phyloP scores from a whole-genome alignment of 169 alveolate species.

The Cryptosporidium ubiquitum region DNA sequence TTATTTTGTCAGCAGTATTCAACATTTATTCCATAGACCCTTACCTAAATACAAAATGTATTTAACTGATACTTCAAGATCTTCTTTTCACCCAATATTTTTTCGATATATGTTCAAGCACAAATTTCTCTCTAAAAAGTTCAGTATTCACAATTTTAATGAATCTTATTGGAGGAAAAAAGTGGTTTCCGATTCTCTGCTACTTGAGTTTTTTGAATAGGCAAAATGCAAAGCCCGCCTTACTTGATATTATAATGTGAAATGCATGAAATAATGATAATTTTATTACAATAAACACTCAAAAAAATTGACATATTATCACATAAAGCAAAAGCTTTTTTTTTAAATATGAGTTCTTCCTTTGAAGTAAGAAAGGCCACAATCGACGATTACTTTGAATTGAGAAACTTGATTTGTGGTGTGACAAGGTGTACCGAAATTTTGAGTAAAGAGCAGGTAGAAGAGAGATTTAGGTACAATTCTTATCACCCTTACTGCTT shows the following conservation, averaged over 20 bases:
- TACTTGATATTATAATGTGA: neutral
- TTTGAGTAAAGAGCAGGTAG: neutral
- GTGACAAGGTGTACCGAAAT: slow-evolving; percentile 34
- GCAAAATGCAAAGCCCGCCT: neutral
- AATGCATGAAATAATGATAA: slow-evolving; percentile 13
- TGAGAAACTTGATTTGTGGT: slow-evolving; percentile 20
- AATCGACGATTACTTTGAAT: slow-evolving; percentile 27
- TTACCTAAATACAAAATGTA: too few species aligned
- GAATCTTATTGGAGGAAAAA: neutral
- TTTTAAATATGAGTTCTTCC: neutral
- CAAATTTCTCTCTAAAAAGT: neutral
- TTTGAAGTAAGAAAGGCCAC: slow-evolving; percentile 51
- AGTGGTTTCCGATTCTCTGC: neutral
- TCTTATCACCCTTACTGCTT: slow-evolving; percentile 56
- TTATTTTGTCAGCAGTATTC: neutral
- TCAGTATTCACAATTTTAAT: neutral
- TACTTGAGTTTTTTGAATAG: neutral
- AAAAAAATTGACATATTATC: neutral
- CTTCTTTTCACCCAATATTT: neutral
- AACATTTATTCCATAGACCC: slow-evolving; percentile 1
- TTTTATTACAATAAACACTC: neutral
- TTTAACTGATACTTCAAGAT: neutral
- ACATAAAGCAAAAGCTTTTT: neutral
- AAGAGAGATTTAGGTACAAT: slow-evolving; percentile 22
- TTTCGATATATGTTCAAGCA: neutral